These are phyloP conservation scores for Abrus precatorius DNA, from an alignment of 306 rosid genomes.

Conservation along the genomic window DNA sequence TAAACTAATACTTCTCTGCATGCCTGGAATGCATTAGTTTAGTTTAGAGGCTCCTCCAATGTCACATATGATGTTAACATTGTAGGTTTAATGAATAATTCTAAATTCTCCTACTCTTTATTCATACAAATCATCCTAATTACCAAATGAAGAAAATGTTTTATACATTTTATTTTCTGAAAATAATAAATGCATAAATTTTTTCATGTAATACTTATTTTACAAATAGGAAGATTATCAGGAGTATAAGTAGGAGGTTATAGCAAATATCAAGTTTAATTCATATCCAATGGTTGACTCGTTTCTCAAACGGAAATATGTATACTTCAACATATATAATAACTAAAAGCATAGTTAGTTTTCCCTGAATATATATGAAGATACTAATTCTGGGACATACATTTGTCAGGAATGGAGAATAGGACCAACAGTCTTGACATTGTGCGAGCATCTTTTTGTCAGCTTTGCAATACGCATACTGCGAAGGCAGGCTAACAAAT, in stretches of 20 bases:
- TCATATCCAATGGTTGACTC: slow-evolving; percentile 5
- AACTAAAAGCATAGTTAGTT: slow-evolving; percentile 17
- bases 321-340: slow-evolving; percentile 5
- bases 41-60: slow-evolving; percentile 37
- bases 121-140: too few species aligned
- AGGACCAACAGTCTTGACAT: slow-evolving; percentile 81
- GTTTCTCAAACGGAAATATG: slow-evolving; percentile 18
- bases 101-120: too few species aligned
- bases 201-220: too few species aligned
- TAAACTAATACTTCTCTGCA: slow-evolving; percentile 23
- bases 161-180: too few species aligned
- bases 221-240: too few species aligned
- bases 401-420: slow-evolving; percentile 80
- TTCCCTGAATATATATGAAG: slow-evolving; percentile 22
- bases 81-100: too few species aligned
- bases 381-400: slow-evolving; percentile 35
- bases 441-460: slow-evolving; percentile 89
- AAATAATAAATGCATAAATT: too few species aligned
- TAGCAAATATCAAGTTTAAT: neutral
- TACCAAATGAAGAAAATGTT: too few species aligned
- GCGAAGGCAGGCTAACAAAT: slow-evolving; percentile 73
- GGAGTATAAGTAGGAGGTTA: too few species aligned
- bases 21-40: slow-evolving; percentile 34
- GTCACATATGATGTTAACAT: neutral
- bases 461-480: slow-evolving; percentile 89